Base-by-base conservation (phyloP, 2,329 filamentous ascomycete genomes). In the Paradendryphiella salina region DNA sequence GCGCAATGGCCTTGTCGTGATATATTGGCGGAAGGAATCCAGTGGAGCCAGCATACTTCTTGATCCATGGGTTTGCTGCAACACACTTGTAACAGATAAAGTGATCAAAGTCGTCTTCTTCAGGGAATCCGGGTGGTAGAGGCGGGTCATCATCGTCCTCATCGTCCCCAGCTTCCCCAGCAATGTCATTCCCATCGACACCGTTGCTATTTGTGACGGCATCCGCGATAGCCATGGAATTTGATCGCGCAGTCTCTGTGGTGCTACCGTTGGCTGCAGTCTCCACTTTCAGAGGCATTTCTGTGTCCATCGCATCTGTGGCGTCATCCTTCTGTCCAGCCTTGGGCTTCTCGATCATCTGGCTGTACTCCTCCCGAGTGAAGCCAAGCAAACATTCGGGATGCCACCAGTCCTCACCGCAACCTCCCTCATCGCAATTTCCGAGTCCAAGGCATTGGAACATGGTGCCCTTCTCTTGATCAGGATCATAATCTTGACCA, bases 341-440 rank as follows among this genome's bases (percentile, higher is more conserved):
- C 20, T 61, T 59, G 3, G 52, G 52, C 36, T 67, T 68, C 46
- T 73, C 59, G 17, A 64, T 49, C 52, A 57, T 63, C 37, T 72
- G 80, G 66, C 87, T 85, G 57, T 80, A 85, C 85, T 88, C 92
- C 52, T 85, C 82, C 9, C 90, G 83, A 0, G 87, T 85, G 61
- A 95, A 76, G 5, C 92, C 92, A 40, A 96, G 84, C 6, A 97
- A 77, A 69, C 93, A 97, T 56, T 94, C 91, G 0, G 93, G 90
- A 75, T 97, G 93, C 81, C 90, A 97, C 93, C 93, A 97, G 69
- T 97, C 93, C 75, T 97, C 93, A 10, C 93, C 93, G 73, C 93
- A 97, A 4, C 92, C 93, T 13, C 92, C 92, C 1, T 87, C 86
- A 60, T 93, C 88, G 10, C 83, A 80, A 0, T 85, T 87, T 0